These are phyloP conservation scores for Zostera marina DNA, from an alignment of 116 monocot genomes.

Conservation along the genomic window DNA sequence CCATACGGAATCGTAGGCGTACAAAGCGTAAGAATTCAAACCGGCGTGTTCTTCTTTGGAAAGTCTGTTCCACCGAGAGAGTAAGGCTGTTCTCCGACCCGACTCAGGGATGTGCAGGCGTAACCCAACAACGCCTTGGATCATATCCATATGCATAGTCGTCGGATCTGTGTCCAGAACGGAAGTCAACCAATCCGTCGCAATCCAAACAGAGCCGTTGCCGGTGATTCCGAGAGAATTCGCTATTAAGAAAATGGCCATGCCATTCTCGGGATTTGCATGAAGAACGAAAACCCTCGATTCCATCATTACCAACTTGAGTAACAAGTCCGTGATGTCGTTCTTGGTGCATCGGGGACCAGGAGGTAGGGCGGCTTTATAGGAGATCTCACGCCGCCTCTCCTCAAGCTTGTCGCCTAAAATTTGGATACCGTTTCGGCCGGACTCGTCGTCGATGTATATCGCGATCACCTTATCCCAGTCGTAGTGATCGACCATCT, in stretches of 20 bases:
- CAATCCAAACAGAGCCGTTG: constrained; percentile 57
- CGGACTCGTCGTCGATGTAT: constrained; percentile 55
- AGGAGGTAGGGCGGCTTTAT: constrained; percentile 33
- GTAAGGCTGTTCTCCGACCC: constrained; percentile 14
- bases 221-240: constrained; percentile 32
- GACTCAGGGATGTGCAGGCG: constrained; percentile 34
- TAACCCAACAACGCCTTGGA: constrained; percentile 25
- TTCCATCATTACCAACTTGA: constrained; percentile 38
- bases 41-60: constrained; percentile 11
- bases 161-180: constrained; percentile 20
- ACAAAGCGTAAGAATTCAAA: constrained; percentile 42
- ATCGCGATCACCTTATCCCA: constrained; percentile 51
- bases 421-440: constrained; percentile 48
- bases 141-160: constrained; percentile 5
- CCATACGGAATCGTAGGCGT: constrained; percentile 70
- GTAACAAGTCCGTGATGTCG: constrained; percentile 29
- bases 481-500: constrained; percentile 36
- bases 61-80: constrained; percentile 27
- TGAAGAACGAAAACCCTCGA: constrained; percentile 46
- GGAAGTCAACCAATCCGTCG: constrained; percentile 45
- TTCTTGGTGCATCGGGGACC: constrained; percentile 11
- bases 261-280: constrained; percentile 22
- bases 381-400: constrained; percentile 45
- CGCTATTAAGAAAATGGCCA: constrained; percentile 27
- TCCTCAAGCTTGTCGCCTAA: constrained; percentile 38